Conservation (phyloP, 495 filamentous ascomycete genomes). For the Cercophora newfieldiana region DNA sequence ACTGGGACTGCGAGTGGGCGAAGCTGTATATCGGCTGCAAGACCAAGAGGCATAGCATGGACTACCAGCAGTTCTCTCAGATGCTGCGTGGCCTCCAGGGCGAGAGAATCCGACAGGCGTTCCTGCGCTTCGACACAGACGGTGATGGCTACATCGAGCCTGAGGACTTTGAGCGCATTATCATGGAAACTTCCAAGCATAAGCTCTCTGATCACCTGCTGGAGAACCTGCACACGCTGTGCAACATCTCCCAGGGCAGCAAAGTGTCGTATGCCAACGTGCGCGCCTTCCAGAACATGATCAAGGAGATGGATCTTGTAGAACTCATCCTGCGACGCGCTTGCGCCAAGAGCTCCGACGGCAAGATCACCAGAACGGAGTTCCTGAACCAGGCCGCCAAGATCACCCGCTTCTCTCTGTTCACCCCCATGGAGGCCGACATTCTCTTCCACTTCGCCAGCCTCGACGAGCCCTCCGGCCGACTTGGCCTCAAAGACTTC, state of each 20-base stretch:
- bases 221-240: conserved; percentile 89
- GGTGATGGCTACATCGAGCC: conserved; percentile 97
- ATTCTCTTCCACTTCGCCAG: conserved; percentile 98
- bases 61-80: conserved; percentile 96
- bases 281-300: conserved; percentile 93
- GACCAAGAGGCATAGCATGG: conserved; percentile 81
- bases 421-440: conserved; percentile 98
- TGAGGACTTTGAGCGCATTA: conserved; percentile 94
- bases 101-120: conserved; percentile 92
- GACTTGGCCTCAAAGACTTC: conserved; percentile 82
- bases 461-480: conserved; percentile 81
- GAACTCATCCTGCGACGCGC: conserved; percentile 88
- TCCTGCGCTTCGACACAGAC: conserved; percentile 87
- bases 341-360: conserved; percentile 77
- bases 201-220: conserved; percentile 96
- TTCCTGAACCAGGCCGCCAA: conserved; percentile 93
- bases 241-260: conserved; percentile 87
- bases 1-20: conserved; percentile 98
- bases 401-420: conserved; percentile 86
- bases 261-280: conserved; percentile 98
- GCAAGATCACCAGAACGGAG: conserved; percentile 89
- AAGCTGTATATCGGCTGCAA: conserved; percentile 86
- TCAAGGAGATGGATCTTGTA: conserved; percentile 95
- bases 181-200: conserved; percentile 87
- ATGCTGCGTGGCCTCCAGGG: conserved; percentile 96